Percentiles rank a stretch among this genome's conserved stretches.
These are phyloP conservation scores for Saururus chinensis DNA, from an alignment of 164 flowering plant species.

Conservation along the genomic window DNA sequence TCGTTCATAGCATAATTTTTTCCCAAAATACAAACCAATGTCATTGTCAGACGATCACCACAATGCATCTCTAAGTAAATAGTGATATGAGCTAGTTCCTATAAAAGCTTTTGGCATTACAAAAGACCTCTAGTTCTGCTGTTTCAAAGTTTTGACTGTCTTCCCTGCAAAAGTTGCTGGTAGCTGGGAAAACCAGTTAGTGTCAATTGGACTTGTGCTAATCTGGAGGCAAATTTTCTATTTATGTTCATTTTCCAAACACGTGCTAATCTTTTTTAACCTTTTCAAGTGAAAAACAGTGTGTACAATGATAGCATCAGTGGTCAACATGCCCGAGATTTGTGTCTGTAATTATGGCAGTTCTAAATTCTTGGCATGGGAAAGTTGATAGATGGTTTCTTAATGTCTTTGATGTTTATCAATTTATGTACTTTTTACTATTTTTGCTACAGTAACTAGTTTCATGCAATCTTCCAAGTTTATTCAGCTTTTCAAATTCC, in stretches of 20 bases:
- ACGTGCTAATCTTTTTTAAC: slow-evolving; percentile 21
- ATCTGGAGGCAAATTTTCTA: too few relatives aligned
- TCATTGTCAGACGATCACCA: too few relatives aligned
- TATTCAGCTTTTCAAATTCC: too few relatives aligned
- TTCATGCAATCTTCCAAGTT: not conserved
- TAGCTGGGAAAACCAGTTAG: not conserved
- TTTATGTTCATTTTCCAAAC: too few relatives aligned
- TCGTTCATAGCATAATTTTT: too few relatives aligned
- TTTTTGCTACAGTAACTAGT: not conserved
- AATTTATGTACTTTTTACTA: too few relatives aligned
- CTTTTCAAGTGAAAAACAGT: slow-evolving; percentile 85
- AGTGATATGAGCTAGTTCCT: not conserved
- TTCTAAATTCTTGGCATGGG: slow-evolving; percentile 1
- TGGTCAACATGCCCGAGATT: slow-evolving; percentile 81
- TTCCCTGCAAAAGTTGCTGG: not conserved
- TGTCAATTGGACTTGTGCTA: too few relatives aligned
- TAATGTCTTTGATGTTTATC: not conserved
- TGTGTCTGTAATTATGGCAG: slow-evolving; percentile 89
- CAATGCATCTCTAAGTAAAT: too few relatives aligned
- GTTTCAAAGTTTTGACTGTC: not conserved
- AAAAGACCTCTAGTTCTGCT: too few relatives aligned
- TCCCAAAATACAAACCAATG: too few relatives aligned
- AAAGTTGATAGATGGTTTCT: not conserved
- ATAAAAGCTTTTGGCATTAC: not conserved
- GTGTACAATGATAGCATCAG: slow-evolving; percentile 85